Base-by-base conservation (phyloP, 2,329 filamentous ascomycete genomes). In the Aaosphaeria pasadenensis region DNA sequence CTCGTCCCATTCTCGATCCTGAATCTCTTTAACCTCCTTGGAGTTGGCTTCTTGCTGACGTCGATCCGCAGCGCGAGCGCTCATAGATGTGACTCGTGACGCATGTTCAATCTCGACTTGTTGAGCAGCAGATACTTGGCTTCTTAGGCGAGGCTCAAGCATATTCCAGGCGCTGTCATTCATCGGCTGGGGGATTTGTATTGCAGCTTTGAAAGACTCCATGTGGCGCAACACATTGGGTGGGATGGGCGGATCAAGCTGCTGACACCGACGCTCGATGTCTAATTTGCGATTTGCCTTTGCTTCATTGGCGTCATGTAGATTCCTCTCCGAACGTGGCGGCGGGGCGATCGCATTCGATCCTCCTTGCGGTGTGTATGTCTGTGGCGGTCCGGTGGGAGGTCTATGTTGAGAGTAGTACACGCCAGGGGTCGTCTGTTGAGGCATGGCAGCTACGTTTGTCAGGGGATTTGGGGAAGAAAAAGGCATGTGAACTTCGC, bases 1-100 rank as follows among this genome's bases (percentile, higher is more conserved):
- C 47, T 86, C 82, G 58, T 91, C 85, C 83, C 87, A 91, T 56
- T 86, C 81, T 50, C 80, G 77, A 54, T 89, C 86, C 36, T 82
- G 73, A 30, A 80, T 76, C 54, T 87, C 83, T 59, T 83, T 81
- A 29, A 72, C 72, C 56, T 78, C 75, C 52, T 74, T 74, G 47
- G 72, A 65, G 51, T 75, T 77, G 7, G 71, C 70, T 52, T 81
- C 77, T 43, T 76, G 71, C 32, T 73, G 69, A 36, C 71, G 69
- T 29, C 73, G 71, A 52, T 78, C 75, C 46, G 75, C 73, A 39
- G 74, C 63, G 56, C 75, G 75, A 50, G 74, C 70, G 51, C 76
- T 71, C 41, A 77, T 62, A 32, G 71, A 63, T 50, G 75, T 63
- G 33, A 66, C 69, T 39, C 73, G 70, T 52, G 75, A 73, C 59